Evolutionary conservation across 306 rosid genomes (phyloP), one percentile per base, ranked within the genome.

Genomic region (Gastrolobium bilobum): DNA sequence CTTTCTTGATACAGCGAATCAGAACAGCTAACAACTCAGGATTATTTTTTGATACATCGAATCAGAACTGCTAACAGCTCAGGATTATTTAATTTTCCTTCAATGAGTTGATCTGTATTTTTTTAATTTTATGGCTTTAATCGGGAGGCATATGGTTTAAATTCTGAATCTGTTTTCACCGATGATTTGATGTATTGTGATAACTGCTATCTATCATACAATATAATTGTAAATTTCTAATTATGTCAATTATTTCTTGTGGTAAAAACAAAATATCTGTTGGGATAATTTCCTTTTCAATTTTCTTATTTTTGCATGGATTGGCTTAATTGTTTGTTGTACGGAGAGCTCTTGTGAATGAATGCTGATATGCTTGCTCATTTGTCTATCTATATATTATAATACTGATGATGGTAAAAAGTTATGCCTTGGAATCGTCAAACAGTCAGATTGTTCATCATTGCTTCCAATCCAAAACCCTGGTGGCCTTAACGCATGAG

Each of bases 391-490:
- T 10, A 8, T 63, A 31, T 77, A 15, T 65, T 61, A 82, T 84
- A 81, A 68, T 75, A 13, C 46, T 65, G 30, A 79, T 63, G 71
- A 56, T 68, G 84, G 59, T 20, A 76, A 47, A 83, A 61, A 8
- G 20, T 62, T 5, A 4, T 70, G 86, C 63, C 56, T 62, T 33
- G 54, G 37, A 39, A 59, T 74, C 62, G 62, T 57, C 44, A 40
- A 51, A 51, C 78, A 82, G 76, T 42, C 54, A 46, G 81, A 69
- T 80, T 79, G 53, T 77, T 68, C 84, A 59, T 42, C 77, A 74
- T 14, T 62, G 29, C 56, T 58, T 67, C 82, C 81, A n/a, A 15
- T 58, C 58, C 76, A 57, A 80, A 84, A 73, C 39, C 11, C 75
- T 9, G 54, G 77, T 48, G 66, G 51, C 66, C 77, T 54, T 37